These are phyloP conservation scores for Phytophthora cryptogea DNA, from an alignment of 352 stramenopile genomes.

Conservation along the genomic window DNA sequence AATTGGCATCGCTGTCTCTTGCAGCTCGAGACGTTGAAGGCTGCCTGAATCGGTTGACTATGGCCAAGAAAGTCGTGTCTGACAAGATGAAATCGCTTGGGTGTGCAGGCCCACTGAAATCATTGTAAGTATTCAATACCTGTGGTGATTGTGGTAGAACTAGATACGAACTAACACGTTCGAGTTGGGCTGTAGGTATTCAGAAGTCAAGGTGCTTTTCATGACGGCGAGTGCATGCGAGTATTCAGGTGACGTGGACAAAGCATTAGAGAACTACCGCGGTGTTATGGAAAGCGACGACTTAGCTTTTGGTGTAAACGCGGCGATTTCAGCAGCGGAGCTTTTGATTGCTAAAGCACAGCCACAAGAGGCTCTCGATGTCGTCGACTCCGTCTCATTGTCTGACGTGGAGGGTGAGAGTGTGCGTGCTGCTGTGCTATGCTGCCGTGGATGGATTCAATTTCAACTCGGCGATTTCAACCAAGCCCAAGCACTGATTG, in stretches of 20 bases:
- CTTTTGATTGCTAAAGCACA: constrained; percentile 44
- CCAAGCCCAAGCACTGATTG: constrained; percentile 42
- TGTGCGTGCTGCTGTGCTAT: constrained; percentile 22
- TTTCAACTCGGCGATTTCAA: constrained; percentile 48
- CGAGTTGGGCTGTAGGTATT: constrained; percentile 41
- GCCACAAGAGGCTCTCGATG: constrained; percentile 34
- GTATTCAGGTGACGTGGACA: constrained; percentile 50
- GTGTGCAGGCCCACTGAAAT: constrained; percentile 31
- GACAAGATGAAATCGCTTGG: constrained; percentile 56
- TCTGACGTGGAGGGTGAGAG: constrained; percentile 29
- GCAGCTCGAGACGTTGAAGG: constrained; percentile 57
- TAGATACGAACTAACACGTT: not conserved
- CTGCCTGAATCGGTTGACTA: constrained; percentile 53
- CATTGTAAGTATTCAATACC: constrained; percentile 43
- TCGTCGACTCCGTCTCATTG: constrained; percentile 32
- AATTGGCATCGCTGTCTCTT: constrained; percentile 54
- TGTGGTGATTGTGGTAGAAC: too few species aligned
- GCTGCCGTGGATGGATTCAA: constrained; percentile 54
- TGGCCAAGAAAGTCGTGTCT: constrained; percentile 42
- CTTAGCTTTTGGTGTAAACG: constrained; percentile 29
- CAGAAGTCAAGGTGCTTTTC: constrained; percentile 53
- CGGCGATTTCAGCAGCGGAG: constrained; percentile 48
- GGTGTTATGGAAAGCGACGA: constrained; percentile 31
- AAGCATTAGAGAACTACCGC: constrained; percentile 52
- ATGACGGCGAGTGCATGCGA: constrained; percentile 61